Evolutionary conservation across 768 basidiomycete genomes (phyloP).

Genomic region (Chalciporus sphaerocephalus): DNA sequence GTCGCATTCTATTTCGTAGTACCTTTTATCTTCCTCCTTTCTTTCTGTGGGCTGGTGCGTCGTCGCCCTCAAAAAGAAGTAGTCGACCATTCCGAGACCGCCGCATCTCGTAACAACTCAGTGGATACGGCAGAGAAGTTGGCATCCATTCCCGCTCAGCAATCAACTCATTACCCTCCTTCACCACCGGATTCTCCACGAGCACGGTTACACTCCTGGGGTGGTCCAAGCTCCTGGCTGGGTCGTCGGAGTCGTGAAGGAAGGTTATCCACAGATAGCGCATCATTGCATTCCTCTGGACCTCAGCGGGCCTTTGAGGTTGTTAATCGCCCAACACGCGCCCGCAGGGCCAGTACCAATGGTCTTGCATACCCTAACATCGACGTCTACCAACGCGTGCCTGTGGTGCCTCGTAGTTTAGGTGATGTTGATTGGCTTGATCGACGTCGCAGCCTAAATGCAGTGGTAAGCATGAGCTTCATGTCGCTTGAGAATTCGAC

Average conservation of each 20-base stretch:
- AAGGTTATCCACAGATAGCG: conserved; percentile 39
- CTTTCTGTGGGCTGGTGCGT: conserved; percentile 12
- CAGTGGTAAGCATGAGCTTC: conserved; percentile 49
- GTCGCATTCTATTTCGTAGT: conserved; percentile 52
- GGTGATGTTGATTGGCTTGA: conserved; percentile 78
- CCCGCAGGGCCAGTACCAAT: conserved; percentile 48
- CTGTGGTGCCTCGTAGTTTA: conserved; percentile 47
- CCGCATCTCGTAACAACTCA: conserved; percentile 34
- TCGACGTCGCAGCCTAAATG: conserved; percentile 64
- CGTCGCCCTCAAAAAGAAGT: conserved; percentile 16
- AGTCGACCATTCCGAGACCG: conserved; percentile 22
- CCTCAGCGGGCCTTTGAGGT: conserved; percentile 45
- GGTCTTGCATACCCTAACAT: conserved; percentile 40
- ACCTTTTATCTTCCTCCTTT: conserved; percentile 40
- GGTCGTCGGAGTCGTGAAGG: conserved; percentile 34
- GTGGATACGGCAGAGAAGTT: conserved; percentile 41
- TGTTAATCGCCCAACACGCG: conserved; percentile 46
- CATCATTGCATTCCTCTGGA: conserved; percentile 31
- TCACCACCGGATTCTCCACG: conserved; percentile 32
- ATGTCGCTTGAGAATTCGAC: conserved; percentile 13
- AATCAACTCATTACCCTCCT: conserved; percentile 29
- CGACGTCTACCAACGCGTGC: conserved; percentile 45
- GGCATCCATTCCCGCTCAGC: conserved; percentile 26
- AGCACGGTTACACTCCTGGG: conserved; percentile 36
- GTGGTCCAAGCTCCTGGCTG: conserved; percentile 35